Evolutionary conservation across 2,329 filamentous ascomycete species (phyloP), one percentile per base, ranked within the genome.

Genomic region (Graphium sp.): DNA sequence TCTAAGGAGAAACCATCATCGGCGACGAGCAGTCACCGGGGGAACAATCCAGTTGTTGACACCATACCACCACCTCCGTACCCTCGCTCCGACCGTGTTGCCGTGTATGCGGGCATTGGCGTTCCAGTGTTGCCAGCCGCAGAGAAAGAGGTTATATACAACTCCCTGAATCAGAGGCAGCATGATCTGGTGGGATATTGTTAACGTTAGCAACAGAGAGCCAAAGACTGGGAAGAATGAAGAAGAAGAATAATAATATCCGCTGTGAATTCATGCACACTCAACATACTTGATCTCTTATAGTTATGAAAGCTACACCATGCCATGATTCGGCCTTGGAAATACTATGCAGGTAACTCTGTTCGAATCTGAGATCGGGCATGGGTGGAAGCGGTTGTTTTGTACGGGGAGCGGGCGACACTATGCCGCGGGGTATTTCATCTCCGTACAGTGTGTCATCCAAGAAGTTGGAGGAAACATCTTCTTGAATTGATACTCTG

Each of bases 301-400:
- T 51, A 12, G 89, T 98, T 40, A 98, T 87, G 58, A 77, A 79
- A 6, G 69, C 64, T 18, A 98, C 69, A 48, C 72, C 71, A 58
- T 78, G 75, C 73, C 75, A 85, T 15, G 71, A 74, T 39, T 89
- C 70, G 20, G 84, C 83, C 32, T 71, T 63, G 38, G 76, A 69
- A 41, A 98, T 79, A 55, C 84, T 92, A 42, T 80, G 77, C 31
- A 98, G 66, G 52, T 98, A 98, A 62, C 85, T 94, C 65, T 98
- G 89, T 57, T 98, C 89, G 55, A 95, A 95, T 24, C 89, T 72
- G 39, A 98, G 60, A 55, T 98, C 89, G 4, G 85, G 84, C 45
- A 94, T 66, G 7, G 72, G 68, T 18, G 66, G 68, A 31, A 74
- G 56, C 22, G 54, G 49, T 20, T 53, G 49, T n/a, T n/a, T n/a